A percentile compares a stretch with the other conserved stretches of the same genome.
Conservation (phyloP, 768 basidiomycete species). For the Lentinula sp. region DNA sequence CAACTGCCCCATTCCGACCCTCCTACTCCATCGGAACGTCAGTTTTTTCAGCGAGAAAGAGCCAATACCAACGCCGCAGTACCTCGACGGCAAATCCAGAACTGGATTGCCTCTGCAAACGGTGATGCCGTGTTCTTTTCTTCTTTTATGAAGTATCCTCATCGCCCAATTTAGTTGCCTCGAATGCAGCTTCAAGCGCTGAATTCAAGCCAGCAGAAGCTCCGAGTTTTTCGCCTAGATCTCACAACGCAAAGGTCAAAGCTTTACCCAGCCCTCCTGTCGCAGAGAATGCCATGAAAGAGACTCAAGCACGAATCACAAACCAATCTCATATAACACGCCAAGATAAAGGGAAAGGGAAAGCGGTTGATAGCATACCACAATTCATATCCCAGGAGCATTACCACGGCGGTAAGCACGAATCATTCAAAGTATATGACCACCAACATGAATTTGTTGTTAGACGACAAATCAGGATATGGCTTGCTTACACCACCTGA, state of each 20-base stretch:
- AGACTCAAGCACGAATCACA: neutral
- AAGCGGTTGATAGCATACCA: neutral
- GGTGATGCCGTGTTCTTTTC: neutral
- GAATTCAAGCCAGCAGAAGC: too few species aligned
- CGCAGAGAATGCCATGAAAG: neutral
- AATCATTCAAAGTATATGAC: neutral
- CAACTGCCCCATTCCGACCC: neutral
- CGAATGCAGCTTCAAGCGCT: neutral
- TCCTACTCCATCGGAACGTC: neutral
- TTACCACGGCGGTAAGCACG: neutral
- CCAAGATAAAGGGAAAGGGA: conserved; percentile 1
- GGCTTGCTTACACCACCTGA: conserved; percentile 2
- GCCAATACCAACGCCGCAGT: neutral
- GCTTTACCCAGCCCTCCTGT: neutral
- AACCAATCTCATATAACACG: neutral
- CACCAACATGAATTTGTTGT: neutral
- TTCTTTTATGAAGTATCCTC: neutral
- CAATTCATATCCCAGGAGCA: neutral
- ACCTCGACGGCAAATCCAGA: neutral
- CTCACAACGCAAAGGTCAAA: neutral
- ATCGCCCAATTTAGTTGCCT: neutral
- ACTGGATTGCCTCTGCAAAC: neutral
- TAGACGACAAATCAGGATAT: neutral
- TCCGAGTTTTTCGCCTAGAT: neutral
- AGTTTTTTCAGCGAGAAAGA: neutral